phyloP scores from a whole-genome alignment of 495 filamentous ascomycete genomes.

The Hypoxylon intermedium region DNA sequence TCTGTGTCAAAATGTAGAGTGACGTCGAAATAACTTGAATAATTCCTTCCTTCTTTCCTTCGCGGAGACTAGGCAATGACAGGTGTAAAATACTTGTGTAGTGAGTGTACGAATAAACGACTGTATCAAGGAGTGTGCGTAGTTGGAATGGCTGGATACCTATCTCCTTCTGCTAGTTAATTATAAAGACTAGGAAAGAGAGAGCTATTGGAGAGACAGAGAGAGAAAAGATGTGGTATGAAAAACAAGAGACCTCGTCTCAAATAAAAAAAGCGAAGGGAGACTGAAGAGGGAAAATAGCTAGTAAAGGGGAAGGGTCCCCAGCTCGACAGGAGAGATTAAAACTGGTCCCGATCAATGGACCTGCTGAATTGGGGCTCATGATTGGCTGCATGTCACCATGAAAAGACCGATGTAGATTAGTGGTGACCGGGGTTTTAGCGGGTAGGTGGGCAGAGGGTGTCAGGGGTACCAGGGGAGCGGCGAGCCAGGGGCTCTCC shows the following conservation, averaged over 20 bases:
- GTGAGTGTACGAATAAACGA: slow-evolving; percentile 29
- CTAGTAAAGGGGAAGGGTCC: slow-evolving; percentile 31
- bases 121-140: slow-evolving; percentile 49
- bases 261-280: slow-evolving; percentile 16
- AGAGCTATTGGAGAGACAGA: slow-evolving; percentile 15
- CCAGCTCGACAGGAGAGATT: slow-evolving; percentile 36
- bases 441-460: slow-evolving; percentile 29
- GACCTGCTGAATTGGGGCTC: neutral
- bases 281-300: slow-evolving; percentile 22
- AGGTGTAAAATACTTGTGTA: slow-evolving; percentile 15
- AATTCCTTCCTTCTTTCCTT: neutral
- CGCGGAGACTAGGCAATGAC: neutral
- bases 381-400: slow-evolving; percentile 18
- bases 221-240: slow-evolving; percentile 20
- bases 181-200: slow-evolving; percentile 36
- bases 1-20: slow-evolving; percentile 8
- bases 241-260: slow-evolving; percentile 20
- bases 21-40: slow-evolving; percentile 5
- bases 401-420: slow-evolving; percentile 31
- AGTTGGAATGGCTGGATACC: slow-evolving; percentile 39
- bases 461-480: neutral
- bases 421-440: slow-evolving; percentile 33
- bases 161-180: slow-evolving; percentile 33
- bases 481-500: slow-evolving; percentile 22
- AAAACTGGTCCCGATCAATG: slow-evolving; percentile 37